These are phyloP conservation scores for Tetrahymena malaccensis DNA, from an alignment of 73 alveolate genomes.

Conservation along the genomic window DNA sequence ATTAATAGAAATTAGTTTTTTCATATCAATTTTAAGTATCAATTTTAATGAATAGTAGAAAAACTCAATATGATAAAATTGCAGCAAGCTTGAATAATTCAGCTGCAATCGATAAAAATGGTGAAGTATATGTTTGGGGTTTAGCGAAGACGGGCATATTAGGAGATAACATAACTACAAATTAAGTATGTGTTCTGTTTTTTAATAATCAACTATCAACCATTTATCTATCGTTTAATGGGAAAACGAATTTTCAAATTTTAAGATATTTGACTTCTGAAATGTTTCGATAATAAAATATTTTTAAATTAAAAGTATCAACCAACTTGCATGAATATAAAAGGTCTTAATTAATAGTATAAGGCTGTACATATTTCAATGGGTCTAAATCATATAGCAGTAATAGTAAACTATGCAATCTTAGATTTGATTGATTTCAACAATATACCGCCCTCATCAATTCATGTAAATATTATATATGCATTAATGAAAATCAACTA, in stretches of 20 bases:
- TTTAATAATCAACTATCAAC: too few relatives aligned
- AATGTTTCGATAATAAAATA: too few relatives aligned
- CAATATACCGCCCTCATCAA: background rate
- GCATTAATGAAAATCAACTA: too few relatives aligned
- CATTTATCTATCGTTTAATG: too few relatives aligned
- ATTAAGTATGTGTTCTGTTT: background rate
- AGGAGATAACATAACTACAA: background rate
- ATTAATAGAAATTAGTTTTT: background rate
- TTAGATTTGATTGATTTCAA: background rate
- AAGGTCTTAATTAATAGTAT: slow-evolving; percentile 2
- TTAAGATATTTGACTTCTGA: too few relatives aligned
- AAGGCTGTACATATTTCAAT: slow-evolving; percentile 21
- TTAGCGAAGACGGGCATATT: background rate
- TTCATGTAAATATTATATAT: background rate
- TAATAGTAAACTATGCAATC: background rate
- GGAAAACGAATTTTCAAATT: too few relatives aligned
- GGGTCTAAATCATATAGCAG: slow-evolving; percentile 39
- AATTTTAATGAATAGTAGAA: background rate
- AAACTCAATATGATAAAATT: background rate
- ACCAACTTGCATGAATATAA: background rate
- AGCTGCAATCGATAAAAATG: slow-evolving; percentile 34
- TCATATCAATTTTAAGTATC: background rate
- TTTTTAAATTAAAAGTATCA: background rate
- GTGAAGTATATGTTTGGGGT: slow-evolving; percentile 35
- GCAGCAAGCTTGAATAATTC: slow-evolving; percentile 12